Evolutionary conservation across 192 early-diverging fungal genomes (phyloP), one percentile per base, ranked within the genome.

Genomic region (Chytriomyces hyalinus): DNA sequence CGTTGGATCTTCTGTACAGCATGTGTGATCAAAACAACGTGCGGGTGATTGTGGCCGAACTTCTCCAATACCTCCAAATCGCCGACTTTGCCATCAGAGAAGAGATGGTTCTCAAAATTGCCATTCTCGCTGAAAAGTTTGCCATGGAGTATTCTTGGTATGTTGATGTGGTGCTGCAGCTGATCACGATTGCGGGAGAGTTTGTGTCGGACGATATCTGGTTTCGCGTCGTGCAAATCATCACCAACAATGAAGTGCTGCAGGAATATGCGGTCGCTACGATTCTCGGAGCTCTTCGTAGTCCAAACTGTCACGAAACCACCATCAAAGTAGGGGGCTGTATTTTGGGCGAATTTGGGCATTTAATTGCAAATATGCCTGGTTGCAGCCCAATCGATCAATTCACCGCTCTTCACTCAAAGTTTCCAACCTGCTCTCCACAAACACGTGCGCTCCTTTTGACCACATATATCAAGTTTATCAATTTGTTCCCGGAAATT

Each of bases 61-160:
- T 99, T 17, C 85, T 99, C 47, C 90, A 95, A 20, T 97, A 96
- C 75, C 90, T 99, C 36, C 88, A 91, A 26, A 87, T 94, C 49
- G 92, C 97, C 0, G 98, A 99, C 70, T 92, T 91, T 73, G 91
- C 92, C 13, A 88, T 99, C 78, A 90, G 94, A 22, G 96, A 98
- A 85, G 97, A 98, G 81, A 94, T 99, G 92, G 98, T 97, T 5
- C 88, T 99, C 46, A 98, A 98, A 80, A 96, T 98, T 78, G 98
- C 98, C 53, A 99, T 99, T 78, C 85, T 99, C 80, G 93, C 97
- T 0, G 98, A 99, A 80, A 98, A 97, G 84, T 99, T 92, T 78
- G 95, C 97, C 5, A 94, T 95, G 6, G 97, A 97, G 80, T 96
- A 96, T 79, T 92, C 94, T 63, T 99, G 98, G 98, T 99, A 98